Base-by-base conservation (phyloP, 2,329 filamentous ascomycete species). In the Magnaporthiopsis rhizophila region DNA sequence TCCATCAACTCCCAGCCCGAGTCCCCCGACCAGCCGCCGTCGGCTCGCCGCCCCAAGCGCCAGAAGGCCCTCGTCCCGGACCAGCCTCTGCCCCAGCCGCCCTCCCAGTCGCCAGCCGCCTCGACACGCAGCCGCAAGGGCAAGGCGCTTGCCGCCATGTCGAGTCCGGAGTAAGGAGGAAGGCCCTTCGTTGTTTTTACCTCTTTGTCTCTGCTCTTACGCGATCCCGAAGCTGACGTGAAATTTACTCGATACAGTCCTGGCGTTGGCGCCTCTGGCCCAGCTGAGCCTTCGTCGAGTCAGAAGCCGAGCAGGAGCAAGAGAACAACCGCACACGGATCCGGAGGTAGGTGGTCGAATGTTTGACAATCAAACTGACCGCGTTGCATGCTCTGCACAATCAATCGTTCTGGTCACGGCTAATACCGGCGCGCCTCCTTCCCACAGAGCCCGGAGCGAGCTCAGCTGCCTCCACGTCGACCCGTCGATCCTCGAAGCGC, bases 301-400 rank as follows among this genome's bases (percentile, higher is more conserved):
- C 85, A 90, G 70, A 92, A 92, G 75, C 87, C 89, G 50, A 87
- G 84, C 72, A 85, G 89, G 67, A 85, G 81, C 73, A 93, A 90
- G 78, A 92, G 89, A 77, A 76, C 78, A 77, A 76, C 78, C 64
- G 75, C 76, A 68, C 81, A 84, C 78, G 69, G 59, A 21, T 50
- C 59, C 59, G 36, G 60, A 59, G 64, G 64, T 65, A 64, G 18
- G 28, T 21, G 9, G 18, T 21, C 32, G 21, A 18, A 60, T n/a
- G 45, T 30, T 30, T 30, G 30, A 30, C 45, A 53, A n/a, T 21
- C 45, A 36, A 53, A 53, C 45, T 9, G 18, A 24, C 18, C 18
- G 45, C n/a, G 45, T 50, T 61, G 36, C n/a, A 13, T 26, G 3
- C 21, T 38, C 34, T 50, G 34, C n/a, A 38, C 15, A 11, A 11